Evolutionary conservation across 2,329 filamentous ascomycete genomes (phyloP).

Genomic region (Epichloe sibirici): DNA sequence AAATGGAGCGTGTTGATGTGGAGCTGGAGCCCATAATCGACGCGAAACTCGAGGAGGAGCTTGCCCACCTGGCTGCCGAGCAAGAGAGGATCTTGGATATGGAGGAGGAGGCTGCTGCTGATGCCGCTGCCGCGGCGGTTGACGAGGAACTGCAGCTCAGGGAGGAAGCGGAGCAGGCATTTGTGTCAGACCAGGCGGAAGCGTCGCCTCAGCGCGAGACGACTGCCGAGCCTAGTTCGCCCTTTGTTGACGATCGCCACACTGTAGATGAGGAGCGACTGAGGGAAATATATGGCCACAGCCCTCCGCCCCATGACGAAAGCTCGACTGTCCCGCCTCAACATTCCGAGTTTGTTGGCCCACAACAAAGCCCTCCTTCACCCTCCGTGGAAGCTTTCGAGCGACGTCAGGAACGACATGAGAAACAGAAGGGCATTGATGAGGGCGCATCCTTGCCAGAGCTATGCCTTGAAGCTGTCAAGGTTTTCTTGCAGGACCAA

Average conservation of each 20-base stretch:
- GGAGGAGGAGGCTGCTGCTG: slow-evolving; percentile 13
- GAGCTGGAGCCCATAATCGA: slow-evolving; percentile 71
- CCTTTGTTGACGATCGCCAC: slow-evolving; percentile 21
- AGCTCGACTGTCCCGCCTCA: slow-evolving; percentile 6
- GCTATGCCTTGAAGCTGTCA: slow-evolving; percentile 39
- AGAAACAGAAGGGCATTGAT: slow-evolving; percentile 17
- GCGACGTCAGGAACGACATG: slow-evolving; percentile 18
- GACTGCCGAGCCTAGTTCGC: slow-evolving; percentile 4
- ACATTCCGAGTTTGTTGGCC: slow-evolving; percentile 5
- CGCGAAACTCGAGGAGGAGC: slow-evolving; percentile 41
- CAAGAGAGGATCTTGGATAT: slow-evolving; percentile 28
- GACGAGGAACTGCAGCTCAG: slow-evolving; percentile 12
- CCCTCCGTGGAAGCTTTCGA: slow-evolving; percentile 16
- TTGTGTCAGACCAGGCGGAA: slow-evolving; percentile 7
- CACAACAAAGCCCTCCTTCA: slow-evolving; percentile 9
- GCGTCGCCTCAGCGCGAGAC: slow-evolving; percentile 8
- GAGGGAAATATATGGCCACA: slow-evolving; percentile 41
- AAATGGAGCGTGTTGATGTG: slow-evolving; percentile 98
- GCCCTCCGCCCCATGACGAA: slow-evolving; percentile 8
- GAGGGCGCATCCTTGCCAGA: slow-evolving; percentile 39
- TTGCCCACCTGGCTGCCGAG: slow-evolving; percentile 41
- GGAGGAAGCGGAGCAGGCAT: slow-evolving; percentile 16
- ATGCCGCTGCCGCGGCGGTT: slow-evolving; percentile 5
- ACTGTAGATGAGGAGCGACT: slow-evolving; percentile 37
- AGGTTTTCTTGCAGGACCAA: slow-evolving; percentile 42